phyloP scores from a whole-genome alignment of 768 basidiomycete genomes.

The Rhodocollybia butyracea region DNA sequence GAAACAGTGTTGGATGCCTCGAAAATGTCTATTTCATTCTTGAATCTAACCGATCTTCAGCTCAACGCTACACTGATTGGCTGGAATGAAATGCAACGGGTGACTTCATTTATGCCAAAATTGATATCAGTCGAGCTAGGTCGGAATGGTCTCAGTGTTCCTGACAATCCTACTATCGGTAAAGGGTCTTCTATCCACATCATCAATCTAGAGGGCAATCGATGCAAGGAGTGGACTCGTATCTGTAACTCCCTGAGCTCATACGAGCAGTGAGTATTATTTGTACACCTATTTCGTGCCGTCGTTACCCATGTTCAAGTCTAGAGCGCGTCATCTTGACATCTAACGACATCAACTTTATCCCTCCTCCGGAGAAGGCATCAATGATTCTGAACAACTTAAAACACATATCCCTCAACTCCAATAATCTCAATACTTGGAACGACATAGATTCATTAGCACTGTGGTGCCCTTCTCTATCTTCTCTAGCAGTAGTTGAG shows the following conservation, averaged over 20 bases:
- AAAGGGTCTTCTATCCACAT: conserved; percentile 32
- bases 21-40: conserved; percentile 41
- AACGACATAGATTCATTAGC: conserved; percentile 59
- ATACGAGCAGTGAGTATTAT: conserved; percentile 47
- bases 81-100: conserved; percentile 64
- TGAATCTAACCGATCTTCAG: conserved; percentile 58
- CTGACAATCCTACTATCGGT: conserved; percentile 15
- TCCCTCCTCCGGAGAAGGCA: conserved; percentile 37
- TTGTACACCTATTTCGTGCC: conserved; percentile 11
- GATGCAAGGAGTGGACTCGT: conserved; percentile 52
- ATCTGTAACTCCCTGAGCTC: conserved; percentile 40
- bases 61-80: conserved; percentile 69
- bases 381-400: conserved; percentile 32
- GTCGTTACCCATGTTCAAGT: conserved; percentile 33
- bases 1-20: conserved; percentile 28
- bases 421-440: conserved; percentile 61
- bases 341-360: conserved; percentile 52
- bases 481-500: conserved; percentile 54
- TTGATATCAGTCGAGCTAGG: conserved; percentile 64
- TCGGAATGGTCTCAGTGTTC: conserved; percentile 52
- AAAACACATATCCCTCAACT: conserved; percentile 60
- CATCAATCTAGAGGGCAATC: conserved; percentile 73
- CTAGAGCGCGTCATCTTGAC: conserved; percentile 65
- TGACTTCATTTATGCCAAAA: conserved; percentile 50
- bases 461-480: conserved; percentile 66